Evolutionary conservation across 1,284 basidiomycete genomes (phyloP).

Genomic region (Cryptococcus sp.): DNA sequence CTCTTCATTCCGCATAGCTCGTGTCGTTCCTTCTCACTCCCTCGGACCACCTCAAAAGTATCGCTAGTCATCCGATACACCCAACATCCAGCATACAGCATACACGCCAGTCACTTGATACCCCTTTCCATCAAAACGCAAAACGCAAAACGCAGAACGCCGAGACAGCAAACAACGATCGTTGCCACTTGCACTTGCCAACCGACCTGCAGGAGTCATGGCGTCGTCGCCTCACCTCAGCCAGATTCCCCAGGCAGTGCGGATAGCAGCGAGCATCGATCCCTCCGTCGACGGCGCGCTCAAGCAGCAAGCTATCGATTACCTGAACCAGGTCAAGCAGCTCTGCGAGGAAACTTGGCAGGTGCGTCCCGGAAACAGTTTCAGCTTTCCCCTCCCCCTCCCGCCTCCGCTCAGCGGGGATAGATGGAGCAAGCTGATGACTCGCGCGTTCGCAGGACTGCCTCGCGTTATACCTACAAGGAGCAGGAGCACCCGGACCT

Average conservation of each 20-base stretch:
- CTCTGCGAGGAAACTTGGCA: slow-evolving; percentile 54
- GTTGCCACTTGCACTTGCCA: not conserved
- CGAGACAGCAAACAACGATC: too few species aligned
- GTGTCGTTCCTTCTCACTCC: too few species aligned
- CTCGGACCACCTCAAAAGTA: too few species aligned
- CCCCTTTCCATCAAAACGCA: not conserved
- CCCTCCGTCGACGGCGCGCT: slow-evolving; percentile 40
- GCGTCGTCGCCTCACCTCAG: slow-evolving; percentile 41
- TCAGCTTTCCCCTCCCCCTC: not conserved
- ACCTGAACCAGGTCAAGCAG: slow-evolving; percentile 50
- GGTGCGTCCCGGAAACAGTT: slow-evolving; percentile 29
- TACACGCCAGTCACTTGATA: too few species aligned
- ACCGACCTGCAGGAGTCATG: slow-evolving; percentile 27
- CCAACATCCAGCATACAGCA: too few species aligned
- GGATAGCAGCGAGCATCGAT: slow-evolving; percentile 48
- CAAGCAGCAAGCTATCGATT: slow-evolving; percentile 51
- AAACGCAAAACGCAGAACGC: not conserved
- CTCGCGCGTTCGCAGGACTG: slow-evolving; percentile 44
- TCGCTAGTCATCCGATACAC: too few species aligned
- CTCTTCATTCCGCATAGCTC: too few species aligned
- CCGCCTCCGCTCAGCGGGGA: not conserved
- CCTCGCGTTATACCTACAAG: slow-evolving; percentile 52
- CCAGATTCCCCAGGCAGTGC: slow-evolving; percentile 52
- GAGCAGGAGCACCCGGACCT: slow-evolving; percentile 48
- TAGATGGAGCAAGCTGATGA: not conserved